Base-by-base conservation (phyloP, 1,284 basidiomycete species). In the Fomitopsis palustris region DNA sequence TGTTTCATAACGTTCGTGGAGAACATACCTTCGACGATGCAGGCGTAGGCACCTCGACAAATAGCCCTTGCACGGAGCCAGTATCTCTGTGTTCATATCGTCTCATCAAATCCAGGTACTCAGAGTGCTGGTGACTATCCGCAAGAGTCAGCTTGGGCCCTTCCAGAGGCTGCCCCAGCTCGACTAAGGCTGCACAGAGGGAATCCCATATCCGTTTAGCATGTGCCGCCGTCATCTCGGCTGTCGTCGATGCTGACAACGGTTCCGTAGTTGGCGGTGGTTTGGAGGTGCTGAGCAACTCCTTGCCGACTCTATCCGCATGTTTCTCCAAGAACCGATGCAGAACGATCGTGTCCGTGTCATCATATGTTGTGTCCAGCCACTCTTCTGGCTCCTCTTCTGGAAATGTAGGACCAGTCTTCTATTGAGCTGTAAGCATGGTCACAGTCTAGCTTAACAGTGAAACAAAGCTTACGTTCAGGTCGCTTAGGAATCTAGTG, bases 251-350 rank as follows among this genome's bases (percentile, higher is more conserved):
- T 19, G 49, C 31, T 37, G 49, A 71, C 59, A 60, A 54, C 63
- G 62, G 72, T 60, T 91, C 88, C 4, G 49, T 52, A 21, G 49
- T 37, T 31, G 75, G 69, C 16, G 82, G 81, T 2, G 84, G 78
- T 61, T 87, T 86, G 10, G 86, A 84, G 38, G 87, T 82, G 66
- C 90, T 90, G 16, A 93, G 80, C 2, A 94, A 74, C 64, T 92
- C 90, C 69, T 91, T 91, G 37, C 91, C 92, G 55, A 93, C 88
- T 71, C 92, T 92, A 70, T 93, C 90, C 1, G 88, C 86, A 65
- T 93, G 87, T 59, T 87, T 89, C 66, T 90, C 84, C 65, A 94
- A 86, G 75, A 92, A 94, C 16, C 91, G 86, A 69, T 93, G 92
- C 9, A 94, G 75, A 10, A 94, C 87, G 51, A 91, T 85, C 25